These are phyloP conservation scores for Tympanopsis confertula DNA, from an alignment of 2,329 filamentous ascomycete species.

Conservation along the genomic window DNA sequence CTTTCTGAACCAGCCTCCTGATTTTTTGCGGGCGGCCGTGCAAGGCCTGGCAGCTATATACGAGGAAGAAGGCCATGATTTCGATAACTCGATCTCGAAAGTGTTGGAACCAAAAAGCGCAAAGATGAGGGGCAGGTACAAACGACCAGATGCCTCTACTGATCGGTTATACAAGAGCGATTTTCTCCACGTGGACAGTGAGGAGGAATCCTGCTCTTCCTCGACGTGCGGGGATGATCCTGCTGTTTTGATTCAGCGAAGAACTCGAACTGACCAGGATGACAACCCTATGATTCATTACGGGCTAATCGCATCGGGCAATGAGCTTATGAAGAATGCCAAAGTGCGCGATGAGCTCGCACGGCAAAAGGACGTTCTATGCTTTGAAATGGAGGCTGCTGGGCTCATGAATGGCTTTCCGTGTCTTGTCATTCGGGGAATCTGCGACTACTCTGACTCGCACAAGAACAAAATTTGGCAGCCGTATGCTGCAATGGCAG, in stretches of 20 bases:
- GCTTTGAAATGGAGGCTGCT: slow-evolving; percentile 2
- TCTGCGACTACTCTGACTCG: slow-evolving; percentile 6
- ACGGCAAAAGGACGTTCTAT: background rate
- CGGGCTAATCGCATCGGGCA: slow-evolving; percentile 5
- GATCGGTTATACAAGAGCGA: background rate
- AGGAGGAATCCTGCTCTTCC: background rate
- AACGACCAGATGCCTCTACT: too few species aligned
- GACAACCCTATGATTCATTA: slow-evolving; percentile 3
- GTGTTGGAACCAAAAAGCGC: too few species aligned
- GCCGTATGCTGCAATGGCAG: slow-evolving; percentile 3
- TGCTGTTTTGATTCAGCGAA: background rate
- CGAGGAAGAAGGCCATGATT: background rate
- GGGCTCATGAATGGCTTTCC: slow-evolving; percentile 1
- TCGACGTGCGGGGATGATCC: too few species aligned
- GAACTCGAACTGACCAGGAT: background rate
- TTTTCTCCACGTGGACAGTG: too few species aligned
- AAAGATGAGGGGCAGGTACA: too few species aligned
- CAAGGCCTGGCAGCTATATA: background rate
- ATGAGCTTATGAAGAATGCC: slow-evolving; percentile 5
- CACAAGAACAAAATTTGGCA: slow-evolving; percentile 5
- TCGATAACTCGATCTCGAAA: background rate
- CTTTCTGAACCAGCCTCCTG: slow-evolving; percentile 2
- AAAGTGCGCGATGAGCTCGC: slow-evolving; percentile 3
- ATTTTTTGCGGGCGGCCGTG: slow-evolving; percentile 1
- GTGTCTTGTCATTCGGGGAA: slow-evolving; percentile 4